A percentile compares a stretch with the other conserved stretches of the same genome.
These are phyloP conservation scores for Solanum hybrid DNA, from an alignment of 305 asterid genomes.

Conservation along the genomic window DNA sequence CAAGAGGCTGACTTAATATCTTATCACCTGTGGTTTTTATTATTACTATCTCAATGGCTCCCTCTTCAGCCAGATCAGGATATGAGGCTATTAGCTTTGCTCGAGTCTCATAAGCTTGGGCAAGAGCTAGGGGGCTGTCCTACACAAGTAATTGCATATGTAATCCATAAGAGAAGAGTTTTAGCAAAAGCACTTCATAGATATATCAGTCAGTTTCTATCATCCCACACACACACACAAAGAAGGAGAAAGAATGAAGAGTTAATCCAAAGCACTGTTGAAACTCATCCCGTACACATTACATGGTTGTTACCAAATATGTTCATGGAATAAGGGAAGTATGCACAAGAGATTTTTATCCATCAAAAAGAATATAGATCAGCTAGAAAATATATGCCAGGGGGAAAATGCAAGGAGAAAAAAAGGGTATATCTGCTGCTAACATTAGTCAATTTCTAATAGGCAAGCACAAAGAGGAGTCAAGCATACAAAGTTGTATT, in stretches of 20 bases:
- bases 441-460: not conserved
- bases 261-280: not conserved
- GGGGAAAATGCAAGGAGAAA: not conserved
- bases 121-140: conserved; percentile 93
- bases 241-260: not conserved
- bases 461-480: not conserved
- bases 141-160: conserved; percentile 24
- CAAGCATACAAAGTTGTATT: not conserved
- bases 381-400: not conserved
- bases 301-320: not conserved
- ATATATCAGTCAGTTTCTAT: not conserved
- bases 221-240: not conserved
- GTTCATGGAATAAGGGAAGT: not conserved
- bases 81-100: conserved; percentile 56
- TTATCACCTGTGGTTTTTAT: conserved; percentile 92
- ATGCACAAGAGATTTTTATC: not conserved
- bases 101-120: conserved; percentile 88
- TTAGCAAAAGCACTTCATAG: not conserved
- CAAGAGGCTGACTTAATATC: conserved; percentile 76
- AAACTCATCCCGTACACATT: not conserved
- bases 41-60: conserved; percentile 70
- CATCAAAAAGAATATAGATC: not conserved
- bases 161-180: not conserved
- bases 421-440: not conserved
- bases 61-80: conserved; percentile 81